Base-by-base conservation (phyloP, 257 asterid genomes). In the Asclepias syriaca region DNA sequence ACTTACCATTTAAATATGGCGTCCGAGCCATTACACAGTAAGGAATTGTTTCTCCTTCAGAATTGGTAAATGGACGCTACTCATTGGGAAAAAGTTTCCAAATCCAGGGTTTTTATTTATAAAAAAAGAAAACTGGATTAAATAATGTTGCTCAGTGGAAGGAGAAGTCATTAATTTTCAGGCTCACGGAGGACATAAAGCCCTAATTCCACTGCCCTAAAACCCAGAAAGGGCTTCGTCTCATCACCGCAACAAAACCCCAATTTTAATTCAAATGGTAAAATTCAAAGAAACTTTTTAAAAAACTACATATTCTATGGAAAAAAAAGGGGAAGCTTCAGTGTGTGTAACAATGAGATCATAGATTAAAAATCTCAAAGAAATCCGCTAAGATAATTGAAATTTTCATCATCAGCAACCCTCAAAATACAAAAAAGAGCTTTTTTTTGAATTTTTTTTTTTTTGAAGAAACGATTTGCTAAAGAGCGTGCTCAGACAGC, bases 281-380 rank as follows among this genome's bases (percentile, higher is more conserved):
- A 24, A 24, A 24, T 0, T 24, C 27, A 24, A 0, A 24, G 27
- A 24, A n/a, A n/a, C n/a, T 24, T 24, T 24, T 24, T 24, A 24
- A 24, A 29, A 34, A 34, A 34, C 39, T 34, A 3, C 39, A 3
- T 34, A 34, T 29, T 29, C 34, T 2, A 29, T 29, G 34, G 34
- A 2, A 54, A 15, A 2, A 29, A 5, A 54, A 2, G 64, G 85
- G 72, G 24, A 21, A 49, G 95, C 96, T 72, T 92, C 95, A 88
- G 96, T 86, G 97, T 89, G 97, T 91, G 96, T 91, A 91, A 91
- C 95, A 91, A 78, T 79, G 84, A 91, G 97, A 88, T 92, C 98
- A 85, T 73, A 60, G 97, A 92, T 78, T 4, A 63, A 69, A 22
- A 76, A 87, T 72, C 98, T 88, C 97, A 90, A 86, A 82, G 95